Evolutionary conservation across 805 yeast genomes (phyloP).

Genomic region (Maudiozyma barnettii): DNA sequence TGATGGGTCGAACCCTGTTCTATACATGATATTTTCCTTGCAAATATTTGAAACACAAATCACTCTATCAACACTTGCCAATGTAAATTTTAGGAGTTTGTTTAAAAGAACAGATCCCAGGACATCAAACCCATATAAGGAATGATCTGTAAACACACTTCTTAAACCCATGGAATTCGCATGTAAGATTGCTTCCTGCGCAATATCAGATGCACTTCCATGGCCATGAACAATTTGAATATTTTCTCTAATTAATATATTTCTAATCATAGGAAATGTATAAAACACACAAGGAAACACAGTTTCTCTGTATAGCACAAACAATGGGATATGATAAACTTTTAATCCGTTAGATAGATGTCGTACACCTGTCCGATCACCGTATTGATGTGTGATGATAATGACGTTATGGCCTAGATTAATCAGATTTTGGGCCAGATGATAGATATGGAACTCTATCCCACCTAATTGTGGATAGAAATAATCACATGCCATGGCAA

Average conservation of each 20-base stretch:
- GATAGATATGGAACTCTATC: slow-evolving; percentile 90
- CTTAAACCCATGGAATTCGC: slow-evolving; percentile 86
- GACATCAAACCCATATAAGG: slow-evolving; percentile 87
- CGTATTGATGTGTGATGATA: slow-evolving; percentile 83
- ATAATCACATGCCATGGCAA: slow-evolving; percentile 85
- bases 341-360: slow-evolving; percentile 82
- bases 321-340: slow-evolving; percentile 81
- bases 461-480: slow-evolving; percentile 99
- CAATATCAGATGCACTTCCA: slow-evolving; percentile 76
- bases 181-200: slow-evolving; percentile 88
- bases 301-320: slow-evolving; percentile 71
- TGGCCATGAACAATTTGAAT: slow-evolving; percentile 93
- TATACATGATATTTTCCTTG: slow-evolving; percentile 85
- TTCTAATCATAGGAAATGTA: slow-evolving; percentile 75
- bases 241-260: slow-evolving; percentile 74
- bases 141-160: slow-evolving; percentile 93
- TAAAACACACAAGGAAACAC: slow-evolving; percentile 86
- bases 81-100: slow-evolving; percentile 71
- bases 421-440: slow-evolving; percentile 73
- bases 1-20: slow-evolving; percentile 74
- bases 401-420: slow-evolving; percentile 77
- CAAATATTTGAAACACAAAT: slow-evolving; percentile 97
- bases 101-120: slow-evolving; percentile 78
- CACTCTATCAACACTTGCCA: slow-evolving; percentile 81
- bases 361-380: slow-evolving; percentile 72